Conservation (phyloP, 139 green algal genomes). For the Dunaliella primolecta region DNA sequence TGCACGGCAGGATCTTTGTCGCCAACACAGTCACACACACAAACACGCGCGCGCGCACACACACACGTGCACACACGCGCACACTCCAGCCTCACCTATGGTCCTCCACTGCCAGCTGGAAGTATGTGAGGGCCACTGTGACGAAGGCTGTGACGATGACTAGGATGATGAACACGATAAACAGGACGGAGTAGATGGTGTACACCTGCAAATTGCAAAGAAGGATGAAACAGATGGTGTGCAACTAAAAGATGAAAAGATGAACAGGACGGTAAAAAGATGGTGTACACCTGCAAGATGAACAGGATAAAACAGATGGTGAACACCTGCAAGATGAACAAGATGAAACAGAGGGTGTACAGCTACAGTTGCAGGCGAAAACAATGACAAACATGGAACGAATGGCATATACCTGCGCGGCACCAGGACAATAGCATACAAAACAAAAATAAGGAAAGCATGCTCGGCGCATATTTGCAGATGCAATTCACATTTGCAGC, state of each 20-base stretch:
- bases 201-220: slow-evolving; percentile 58
- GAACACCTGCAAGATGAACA: background rate
- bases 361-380: background rate
- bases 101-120: slow-evolving; percentile 93
- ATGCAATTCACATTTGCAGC: no score
- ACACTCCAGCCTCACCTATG: slow-evolving; percentile 55
- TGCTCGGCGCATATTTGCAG: no score
- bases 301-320: background rate
- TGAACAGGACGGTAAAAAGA: background rate
- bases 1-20: no score
- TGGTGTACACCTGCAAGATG: background rate
- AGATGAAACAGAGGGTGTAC: background rate
- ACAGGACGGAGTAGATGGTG: slow-evolving; percentile 92
- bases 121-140: slow-evolving; percentile 94
- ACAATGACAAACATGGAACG: no score
- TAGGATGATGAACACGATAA: slow-evolving; percentile 93
- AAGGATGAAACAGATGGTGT: background rate
- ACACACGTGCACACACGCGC: no score
- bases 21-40: no score
- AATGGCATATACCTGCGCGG: no score
- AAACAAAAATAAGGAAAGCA: no score
- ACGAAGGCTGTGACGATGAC: slow-evolving; percentile 94
- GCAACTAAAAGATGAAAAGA: background rate
- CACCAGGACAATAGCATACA: no score
- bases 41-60: no score